Evolutionary conservation across 2,329 filamentous ascomycete genomes (phyloP), one percentile per base, ranked within the genome.

Genomic region (Colletotrichum tabaci): DNA sequence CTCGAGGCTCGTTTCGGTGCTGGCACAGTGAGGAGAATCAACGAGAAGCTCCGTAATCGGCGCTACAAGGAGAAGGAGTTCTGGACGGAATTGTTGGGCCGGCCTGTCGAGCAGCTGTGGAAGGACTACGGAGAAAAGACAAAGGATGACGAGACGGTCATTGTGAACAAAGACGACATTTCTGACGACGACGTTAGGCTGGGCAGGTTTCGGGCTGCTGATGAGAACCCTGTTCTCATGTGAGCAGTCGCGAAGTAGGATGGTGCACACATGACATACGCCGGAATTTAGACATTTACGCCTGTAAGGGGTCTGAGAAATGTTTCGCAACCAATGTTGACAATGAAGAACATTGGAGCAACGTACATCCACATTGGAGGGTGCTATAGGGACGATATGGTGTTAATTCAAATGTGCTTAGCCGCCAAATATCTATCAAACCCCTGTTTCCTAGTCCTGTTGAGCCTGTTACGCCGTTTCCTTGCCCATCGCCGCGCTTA

Each of bases 101-200:
- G 85, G 52, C 85, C 87, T 0, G 90, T 98, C 0, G 84, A 88
- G 55, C 84, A 91, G 73, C 82, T 98, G 40, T 98, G 94, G 93
- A 83, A 86, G 23, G 91, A 94, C 72, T 98, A 98, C 82, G 86
- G 79, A 8, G 77, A 82, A 40, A 75, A 77, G 23, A 23, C 80
- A 40, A 74, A 68, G 58, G 71, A 76, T 53, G 74, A 73, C 7
- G 58, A 75, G 50, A 55, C 70, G 8, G 73, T 56, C 55, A 68
- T 77, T 15, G 58, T 80, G 40, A 75, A 74, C 47, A 71, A 77
- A 70, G 75, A 72, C 7, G 71, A 75, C 46, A 74, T 73, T 49
- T 72, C 71, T 55, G 70, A 75, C n/a, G 71, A 74, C 12, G 73
- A 73, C 35, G 57, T 72, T n/a, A 63, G 69, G 40, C 66, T 72